Percentiles rank a stretch among this genome's conserved stretches.
Evolutionary conservation across 441 rosid species (phyloP).

Genomic region (Kokia cookei): DNA sequence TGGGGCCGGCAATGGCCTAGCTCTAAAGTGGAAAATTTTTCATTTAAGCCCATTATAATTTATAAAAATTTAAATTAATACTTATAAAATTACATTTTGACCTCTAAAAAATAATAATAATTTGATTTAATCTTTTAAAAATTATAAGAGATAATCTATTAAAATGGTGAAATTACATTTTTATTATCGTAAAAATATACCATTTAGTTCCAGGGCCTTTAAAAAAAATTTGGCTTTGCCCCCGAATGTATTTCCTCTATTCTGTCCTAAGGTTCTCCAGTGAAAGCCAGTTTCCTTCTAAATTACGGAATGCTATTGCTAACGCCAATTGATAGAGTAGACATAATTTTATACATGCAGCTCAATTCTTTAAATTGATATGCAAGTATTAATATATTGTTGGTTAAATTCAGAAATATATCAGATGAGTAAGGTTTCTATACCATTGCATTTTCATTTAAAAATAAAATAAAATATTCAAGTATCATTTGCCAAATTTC

Average conservation of each 20-base stretch:
- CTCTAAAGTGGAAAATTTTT: too few relatives aligned
- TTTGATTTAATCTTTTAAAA: too few relatives aligned
- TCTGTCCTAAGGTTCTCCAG: slow-evolving; percentile 12
- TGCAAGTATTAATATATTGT: neutral
- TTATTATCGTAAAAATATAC: too few relatives aligned
- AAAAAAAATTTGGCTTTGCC: too few relatives aligned
- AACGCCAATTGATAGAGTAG: neutral
- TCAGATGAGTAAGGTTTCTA: neutral
- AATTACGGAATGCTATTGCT: neutral
- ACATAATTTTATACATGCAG: neutral
- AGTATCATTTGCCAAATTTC: neutral
- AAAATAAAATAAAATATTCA: neutral
- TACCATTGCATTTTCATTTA: neutral
- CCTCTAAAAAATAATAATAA: too few relatives aligned
- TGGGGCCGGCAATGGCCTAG: too few relatives aligned
- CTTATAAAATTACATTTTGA: too few relatives aligned
- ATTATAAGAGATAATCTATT: too few relatives aligned
- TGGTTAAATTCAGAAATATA: neutral
- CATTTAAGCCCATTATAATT: too few relatives aligned
- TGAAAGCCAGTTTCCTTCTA: neutral
- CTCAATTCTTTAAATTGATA: neutral
- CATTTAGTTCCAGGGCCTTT: too few relatives aligned
- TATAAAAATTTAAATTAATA: too few relatives aligned
- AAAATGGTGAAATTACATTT: too few relatives aligned
- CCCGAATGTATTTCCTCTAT: slow-evolving; percentile 10